Percentiles rank a stretch among this genome's conserved stretches.
These are phyloP conservation scores for Linnemannia hyalina DNA, from an alignment of 192 early-diverging fungal species.

Conservation along the genomic window DNA sequence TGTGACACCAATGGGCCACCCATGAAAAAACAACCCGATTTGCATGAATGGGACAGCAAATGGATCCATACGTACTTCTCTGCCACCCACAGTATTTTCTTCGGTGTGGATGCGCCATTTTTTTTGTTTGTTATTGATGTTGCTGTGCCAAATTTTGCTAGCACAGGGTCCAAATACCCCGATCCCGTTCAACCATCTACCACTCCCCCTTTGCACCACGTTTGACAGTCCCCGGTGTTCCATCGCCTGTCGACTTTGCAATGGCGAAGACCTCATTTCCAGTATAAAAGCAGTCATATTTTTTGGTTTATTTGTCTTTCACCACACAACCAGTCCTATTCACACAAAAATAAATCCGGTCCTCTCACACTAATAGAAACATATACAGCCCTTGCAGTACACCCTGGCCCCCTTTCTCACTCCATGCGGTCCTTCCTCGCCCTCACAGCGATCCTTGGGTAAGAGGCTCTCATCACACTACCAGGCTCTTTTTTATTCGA, in stretches of 20 bases:
- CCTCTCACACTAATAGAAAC: no score
- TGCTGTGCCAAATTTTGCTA: neutral
- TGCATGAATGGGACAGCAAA: neutral
- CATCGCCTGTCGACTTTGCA: neutral
- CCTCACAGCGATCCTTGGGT: constrained; percentile 20
- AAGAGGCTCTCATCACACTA: neutral
- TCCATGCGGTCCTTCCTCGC: constrained; percentile 16
- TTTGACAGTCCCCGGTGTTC: neutral
- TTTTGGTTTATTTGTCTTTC: neutral
- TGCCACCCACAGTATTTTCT: neutral
- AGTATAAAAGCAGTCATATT: neutral
- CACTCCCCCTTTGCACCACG: neutral
- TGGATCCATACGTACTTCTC: neutral
- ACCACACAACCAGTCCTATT: neutral
- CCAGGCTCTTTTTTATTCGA: neutral
- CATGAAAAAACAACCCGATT: neutral
- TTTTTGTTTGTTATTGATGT: neutral
- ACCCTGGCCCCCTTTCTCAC: neutral
- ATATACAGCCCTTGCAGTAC: neutral
- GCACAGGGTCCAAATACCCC: neutral
- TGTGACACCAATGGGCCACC: neutral
- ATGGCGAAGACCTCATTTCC: neutral
- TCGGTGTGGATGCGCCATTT: neutral
- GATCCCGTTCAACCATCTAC: neutral
- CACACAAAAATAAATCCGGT: neutral